Conservation (phyloP, 805 yeast genomes). For the Lachancea dasiensis region DNA sequence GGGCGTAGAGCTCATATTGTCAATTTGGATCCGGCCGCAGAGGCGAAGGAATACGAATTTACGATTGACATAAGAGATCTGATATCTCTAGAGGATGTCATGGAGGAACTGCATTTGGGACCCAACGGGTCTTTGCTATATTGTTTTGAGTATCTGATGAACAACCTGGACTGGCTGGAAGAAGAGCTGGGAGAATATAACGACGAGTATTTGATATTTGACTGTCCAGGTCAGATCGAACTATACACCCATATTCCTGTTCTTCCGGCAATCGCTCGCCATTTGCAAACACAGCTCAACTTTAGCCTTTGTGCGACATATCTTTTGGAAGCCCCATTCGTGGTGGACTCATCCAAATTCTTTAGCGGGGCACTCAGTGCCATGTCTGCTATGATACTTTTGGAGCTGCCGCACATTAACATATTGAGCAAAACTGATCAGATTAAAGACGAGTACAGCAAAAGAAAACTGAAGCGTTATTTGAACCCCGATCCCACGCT, state of each 20-base stretch:
- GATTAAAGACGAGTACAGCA: conserved; percentile 70
- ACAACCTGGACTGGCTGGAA: conserved; percentile 94
- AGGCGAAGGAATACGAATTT: conserved; percentile 84
- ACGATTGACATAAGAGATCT: conserved; percentile 88
- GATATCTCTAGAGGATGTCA: conserved; percentile 85
- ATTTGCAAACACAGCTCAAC: conserved; percentile 69
- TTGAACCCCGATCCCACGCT: conserved; percentile 88
- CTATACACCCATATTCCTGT: conserved; percentile 92
- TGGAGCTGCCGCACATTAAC: conserved; percentile 93
- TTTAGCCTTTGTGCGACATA: conserved; percentile 91
- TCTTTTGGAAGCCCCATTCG: conserved; percentile 88
- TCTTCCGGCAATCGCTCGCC: conserved; percentile 81
- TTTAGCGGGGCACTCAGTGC: conserved; percentile 95
- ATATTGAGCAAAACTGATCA: conserved; percentile 82
- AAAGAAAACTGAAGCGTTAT: conserved; percentile 72
- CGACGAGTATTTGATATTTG: conserved; percentile 90
- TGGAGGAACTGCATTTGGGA: conserved; percentile 90
- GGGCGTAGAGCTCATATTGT: conserved; percentile 95
- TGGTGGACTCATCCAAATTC: conserved; percentile 83
- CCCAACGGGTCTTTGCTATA: conserved; percentile 93
- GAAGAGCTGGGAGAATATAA: conserved; percentile 94
- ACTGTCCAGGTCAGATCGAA: conserved; percentile 97
- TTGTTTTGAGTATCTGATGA: conserved; percentile 85
- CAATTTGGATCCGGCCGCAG: conserved; percentile 96
- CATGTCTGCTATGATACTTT: conserved; percentile 95